phyloP scores from a whole-genome alignment of 1,139 yeast genomes.

The Magnusiomyces suaveolens region DNA sequence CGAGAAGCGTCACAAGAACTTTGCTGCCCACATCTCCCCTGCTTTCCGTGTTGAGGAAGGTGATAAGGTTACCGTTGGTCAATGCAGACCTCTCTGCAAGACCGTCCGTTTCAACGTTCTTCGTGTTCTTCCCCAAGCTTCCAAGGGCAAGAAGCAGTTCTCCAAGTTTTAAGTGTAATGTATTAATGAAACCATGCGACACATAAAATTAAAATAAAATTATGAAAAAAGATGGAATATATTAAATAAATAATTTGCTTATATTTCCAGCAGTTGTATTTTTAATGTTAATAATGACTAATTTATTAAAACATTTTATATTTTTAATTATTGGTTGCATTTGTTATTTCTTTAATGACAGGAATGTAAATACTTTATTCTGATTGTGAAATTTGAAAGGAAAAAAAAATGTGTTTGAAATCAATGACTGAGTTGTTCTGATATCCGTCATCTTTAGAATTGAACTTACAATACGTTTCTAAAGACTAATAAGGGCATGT shows the following conservation, averaged over 20 bases:
- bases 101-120: slow-evolving; percentile 99
- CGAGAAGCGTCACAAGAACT: slow-evolving; percentile 99
- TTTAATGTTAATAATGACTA: too few relatives aligned
- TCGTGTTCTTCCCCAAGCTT: slow-evolving; percentile 84
- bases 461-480: too few relatives aligned
- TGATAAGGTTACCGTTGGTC: slow-evolving; percentile 98
- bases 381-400: too few relatives aligned
- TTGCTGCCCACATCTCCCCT: slow-evolving; percentile 99
- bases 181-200: slow-evolving; percentile 3
- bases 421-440: too few relatives aligned
- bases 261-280: neutral
- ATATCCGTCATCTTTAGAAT: too few relatives aligned
- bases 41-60: slow-evolving; percentile 99
- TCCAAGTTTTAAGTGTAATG: slow-evolving; percentile 61
- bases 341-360: too few relatives aligned
- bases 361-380: too few relatives aligned
- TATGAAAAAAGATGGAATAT: neutral
- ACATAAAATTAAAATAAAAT: neutral
- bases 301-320: too few relatives aligned
- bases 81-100: slow-evolving; percentile 99
- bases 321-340: too few relatives aligned
- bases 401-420: too few relatives aligned
- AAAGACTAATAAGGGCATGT: too few relatives aligned
- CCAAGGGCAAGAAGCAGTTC: slow-evolving; percentile 71
- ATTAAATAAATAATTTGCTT: neutral